Evolutionary conservation across 345 rosid genomes (phyloP).

Genomic region (Eutrema japonicum): DNA sequence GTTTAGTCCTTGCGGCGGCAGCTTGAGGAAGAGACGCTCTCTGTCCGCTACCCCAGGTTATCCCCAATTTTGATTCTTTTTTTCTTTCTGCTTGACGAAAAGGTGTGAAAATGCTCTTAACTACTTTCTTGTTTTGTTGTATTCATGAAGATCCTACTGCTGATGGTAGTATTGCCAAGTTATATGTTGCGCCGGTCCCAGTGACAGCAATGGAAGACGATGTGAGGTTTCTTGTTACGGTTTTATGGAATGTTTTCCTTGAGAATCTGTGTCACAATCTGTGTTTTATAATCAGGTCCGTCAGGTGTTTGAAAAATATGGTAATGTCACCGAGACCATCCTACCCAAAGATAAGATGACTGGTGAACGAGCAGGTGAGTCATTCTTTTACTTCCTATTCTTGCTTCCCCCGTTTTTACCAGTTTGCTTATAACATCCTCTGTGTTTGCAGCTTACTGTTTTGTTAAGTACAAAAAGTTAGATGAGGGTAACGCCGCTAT

Average conservation of each 20-base stretch:
- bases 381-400: not conserved
- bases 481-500: constrained; percentile 83
- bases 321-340: constrained; percentile 68
- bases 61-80: constrained; percentile 3
- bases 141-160: constrained; percentile 49
- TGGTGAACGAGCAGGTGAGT: constrained; percentile 71
- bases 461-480: constrained; percentile 69
- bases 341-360: constrained; percentile 72
- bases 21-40: constrained; percentile 56
- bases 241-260: constrained; percentile 17
- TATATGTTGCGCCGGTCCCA: constrained; percentile 70
- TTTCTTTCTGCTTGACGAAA: not conserved
- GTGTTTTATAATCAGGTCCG: constrained; percentile 55
- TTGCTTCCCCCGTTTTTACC: not conserved
- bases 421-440: constrained; percentile 20
- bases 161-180: constrained; percentile 58
- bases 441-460: constrained; percentile 70
- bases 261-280: not conserved
- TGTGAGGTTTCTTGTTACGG: constrained; percentile 52
- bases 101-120: not conserved
- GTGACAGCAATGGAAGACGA: constrained; percentile 59
- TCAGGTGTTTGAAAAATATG: constrained; percentile 72
- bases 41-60: constrained; percentile 47
- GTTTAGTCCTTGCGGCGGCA: constrained; percentile 41
- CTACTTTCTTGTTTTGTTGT: not conserved